Conservation (phyloP, 225 moss, liverwort and hornwort species). For the Pseudisothecium myosuroides region DNA sequence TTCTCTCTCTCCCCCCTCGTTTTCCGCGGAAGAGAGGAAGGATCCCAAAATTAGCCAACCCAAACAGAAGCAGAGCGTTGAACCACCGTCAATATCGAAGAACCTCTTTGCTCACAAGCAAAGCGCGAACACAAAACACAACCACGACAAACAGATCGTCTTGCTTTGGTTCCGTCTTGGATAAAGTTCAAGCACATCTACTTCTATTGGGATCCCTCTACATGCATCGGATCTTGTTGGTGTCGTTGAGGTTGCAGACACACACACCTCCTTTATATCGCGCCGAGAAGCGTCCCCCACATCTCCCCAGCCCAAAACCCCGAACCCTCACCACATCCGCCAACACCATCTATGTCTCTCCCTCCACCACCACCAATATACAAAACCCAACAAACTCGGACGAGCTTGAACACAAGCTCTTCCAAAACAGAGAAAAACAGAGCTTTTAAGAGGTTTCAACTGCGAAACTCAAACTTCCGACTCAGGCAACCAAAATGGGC, state of each 20-base stretch:
- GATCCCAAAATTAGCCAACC: background rate
- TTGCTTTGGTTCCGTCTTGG: background rate
- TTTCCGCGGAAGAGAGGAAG: background rate
- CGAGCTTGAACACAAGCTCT: background rate
- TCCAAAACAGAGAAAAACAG: background rate
- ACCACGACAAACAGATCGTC: background rate
- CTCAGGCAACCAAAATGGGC: background rate
- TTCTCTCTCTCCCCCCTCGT: background rate
- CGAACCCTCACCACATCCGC: conserved; percentile 24
- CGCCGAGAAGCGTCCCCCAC: conserved; percentile 18
- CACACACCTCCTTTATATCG: conserved; percentile 29
- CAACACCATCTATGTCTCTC: conserved; percentile 27
- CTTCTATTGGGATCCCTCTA: background rate
- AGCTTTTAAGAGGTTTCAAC: background rate
- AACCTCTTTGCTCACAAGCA: conserved; percentile 3
- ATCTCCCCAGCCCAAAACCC: conserved; percentile 37
- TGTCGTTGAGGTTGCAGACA: conserved; percentile 7
- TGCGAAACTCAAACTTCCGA: background rate
- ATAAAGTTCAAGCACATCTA: background rate
- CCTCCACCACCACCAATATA: background rate
- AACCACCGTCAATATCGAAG: background rate
- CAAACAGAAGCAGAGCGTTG: conserved; percentile 5
- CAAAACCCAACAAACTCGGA: background rate
- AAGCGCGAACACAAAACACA: background rate
- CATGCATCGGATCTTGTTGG: background rate